Evolutionary conservation across 208 protist genomes (phyloP).

Genomic region (Trypanosoma platydactyli): DNA sequence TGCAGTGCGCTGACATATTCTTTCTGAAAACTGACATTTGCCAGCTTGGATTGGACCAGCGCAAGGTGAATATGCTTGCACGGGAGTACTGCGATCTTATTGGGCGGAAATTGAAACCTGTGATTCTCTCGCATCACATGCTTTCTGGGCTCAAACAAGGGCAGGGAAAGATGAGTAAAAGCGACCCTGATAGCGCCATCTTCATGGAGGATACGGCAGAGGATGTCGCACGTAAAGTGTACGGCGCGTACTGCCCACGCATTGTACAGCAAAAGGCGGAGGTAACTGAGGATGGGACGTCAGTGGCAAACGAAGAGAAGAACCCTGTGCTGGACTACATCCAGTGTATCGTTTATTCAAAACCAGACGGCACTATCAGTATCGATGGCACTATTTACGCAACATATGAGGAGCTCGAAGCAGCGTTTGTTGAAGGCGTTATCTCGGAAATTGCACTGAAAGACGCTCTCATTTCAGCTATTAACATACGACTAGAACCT

Average conservation of each 20-base stretch:
- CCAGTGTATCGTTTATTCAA: slow-evolving; percentile 90
- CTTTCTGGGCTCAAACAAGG: slow-evolving; percentile 95
- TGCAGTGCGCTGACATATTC: slow-evolving; percentile 99
- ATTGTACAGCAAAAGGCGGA: slow-evolving; percentile 41
- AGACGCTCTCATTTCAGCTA: slow-evolving; percentile 59
- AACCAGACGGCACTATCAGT: slow-evolving; percentile 37
- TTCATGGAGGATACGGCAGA: slow-evolving; percentile 98
- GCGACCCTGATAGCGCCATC: slow-evolving; percentile 98
- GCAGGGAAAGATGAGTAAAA: slow-evolving; percentile 99
- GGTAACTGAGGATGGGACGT: slow-evolving; percentile 77
- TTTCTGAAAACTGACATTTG: slow-evolving; percentile 99
- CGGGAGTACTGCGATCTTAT: slow-evolving; percentile 97
- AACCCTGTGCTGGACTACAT: slow-evolving; percentile 97
- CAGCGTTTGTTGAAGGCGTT: slow-evolving; percentile 60
- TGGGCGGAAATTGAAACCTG: slow-evolving; percentile 92
- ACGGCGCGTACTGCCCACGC: slow-evolving; percentile 93
- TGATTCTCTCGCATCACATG: slow-evolving; percentile 99
- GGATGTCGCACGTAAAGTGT: slow-evolving; percentile 96
- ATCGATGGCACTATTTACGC: slow-evolving; percentile 61
- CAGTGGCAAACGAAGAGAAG: slow-evolving; percentile 68
- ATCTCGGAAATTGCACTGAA: slow-evolving; percentile 88
- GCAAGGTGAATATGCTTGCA: slow-evolving; percentile 99
- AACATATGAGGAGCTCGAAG: slow-evolving; percentile 81
- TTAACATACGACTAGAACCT: slow-evolving; percentile 94
- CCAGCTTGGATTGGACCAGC: slow-evolving; percentile 99